Percentiles rank a stretch among this genome's conserved stretches.
These are phyloP conservation scores for Phytophthora hybrid DNA, from an alignment of 352 stramenopile genomes.

Conservation along the genomic window DNA sequence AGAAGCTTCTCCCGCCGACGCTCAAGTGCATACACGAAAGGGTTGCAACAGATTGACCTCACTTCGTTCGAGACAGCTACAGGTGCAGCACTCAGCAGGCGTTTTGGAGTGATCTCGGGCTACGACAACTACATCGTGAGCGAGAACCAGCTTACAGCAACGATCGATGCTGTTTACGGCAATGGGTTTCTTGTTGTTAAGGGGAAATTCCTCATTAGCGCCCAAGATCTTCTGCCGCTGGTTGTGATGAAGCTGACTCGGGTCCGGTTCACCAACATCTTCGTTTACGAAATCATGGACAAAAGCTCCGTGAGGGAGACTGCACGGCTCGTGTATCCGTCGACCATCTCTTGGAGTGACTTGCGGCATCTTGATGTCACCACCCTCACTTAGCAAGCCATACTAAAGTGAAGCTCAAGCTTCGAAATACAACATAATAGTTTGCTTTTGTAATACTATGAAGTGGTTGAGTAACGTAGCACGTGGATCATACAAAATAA, in stretches of 20 bases:
- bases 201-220: slow-evolving; percentile 39
- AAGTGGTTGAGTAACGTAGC: no score
- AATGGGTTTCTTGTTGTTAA: slow-evolving; percentile 46
- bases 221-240: slow-evolving; percentile 38
- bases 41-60: slow-evolving; percentile 5
- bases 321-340: slow-evolving; percentile 33
- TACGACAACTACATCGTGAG: slow-evolving; percentile 33
- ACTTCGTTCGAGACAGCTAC: slow-evolving; percentile 32
- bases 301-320: slow-evolving; percentile 28
- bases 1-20: background rate
- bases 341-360: slow-evolving; percentile 35
- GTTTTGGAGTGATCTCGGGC: slow-evolving; percentile 26
- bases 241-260: slow-evolving; percentile 43
- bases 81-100: slow-evolving; percentile 25
- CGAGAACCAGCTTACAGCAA: slow-evolving; percentile 31
- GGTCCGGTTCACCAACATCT: slow-evolving; percentile 41
- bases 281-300: slow-evolving; percentile 30
- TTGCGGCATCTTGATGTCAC: slow-evolving; percentile 28
- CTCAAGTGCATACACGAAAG: slow-evolving; percentile 14
- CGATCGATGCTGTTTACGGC: slow-evolving; percentile 43
- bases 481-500: no score
- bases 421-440: no score
- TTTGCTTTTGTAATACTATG: no score
- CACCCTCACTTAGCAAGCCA: slow-evolving; percentile 18
- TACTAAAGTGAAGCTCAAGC: background rate